phyloP scores from a whole-genome alignment of 2,329 filamentous ascomycete species.

The Neofusicoccum cordaticola region DNA sequence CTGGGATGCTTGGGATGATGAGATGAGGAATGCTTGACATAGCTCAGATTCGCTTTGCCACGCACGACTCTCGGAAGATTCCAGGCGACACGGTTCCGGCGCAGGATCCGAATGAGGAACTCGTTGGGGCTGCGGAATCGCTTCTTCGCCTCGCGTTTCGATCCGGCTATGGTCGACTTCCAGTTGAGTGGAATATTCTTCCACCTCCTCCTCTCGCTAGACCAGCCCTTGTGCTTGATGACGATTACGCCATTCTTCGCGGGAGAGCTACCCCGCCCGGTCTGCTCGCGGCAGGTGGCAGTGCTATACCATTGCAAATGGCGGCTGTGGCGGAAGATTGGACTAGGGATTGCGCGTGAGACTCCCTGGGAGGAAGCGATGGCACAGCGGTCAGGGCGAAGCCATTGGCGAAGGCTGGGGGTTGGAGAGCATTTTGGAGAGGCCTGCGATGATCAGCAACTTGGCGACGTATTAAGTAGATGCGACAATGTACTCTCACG shows the following conservation, averaged over 20 bases:
- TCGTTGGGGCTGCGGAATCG: neutral
- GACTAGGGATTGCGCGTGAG: neutral
- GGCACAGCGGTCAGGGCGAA: neutral
- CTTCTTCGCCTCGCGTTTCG: neutral
- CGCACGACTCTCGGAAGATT: neutral
- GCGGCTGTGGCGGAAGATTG: neutral
- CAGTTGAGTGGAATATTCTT: neutral
- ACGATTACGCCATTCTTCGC: neutral
- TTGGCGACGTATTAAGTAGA: neutral
- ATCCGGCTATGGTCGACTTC: neutral
- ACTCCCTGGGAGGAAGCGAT: no score
- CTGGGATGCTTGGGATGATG: neutral
- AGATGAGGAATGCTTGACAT: neutral
- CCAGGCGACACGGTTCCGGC: neutral
- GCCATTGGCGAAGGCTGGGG: neutral
- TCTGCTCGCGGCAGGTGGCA: no score
- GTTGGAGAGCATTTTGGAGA: neutral
- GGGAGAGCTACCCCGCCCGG: neutral
- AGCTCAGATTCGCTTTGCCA: slow-evolving; percentile 11
- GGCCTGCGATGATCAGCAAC: neutral
- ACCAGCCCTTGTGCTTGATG: neutral
- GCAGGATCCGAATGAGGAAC: neutral
- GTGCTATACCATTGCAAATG: neutral
- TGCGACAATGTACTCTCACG: neutral
- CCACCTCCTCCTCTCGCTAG: neutral